Evolutionary conservation across 352 stramenopile genomes (phyloP), one percentile per base, ranked within the genome.

Genomic region (Pythium diclinum): DNA sequence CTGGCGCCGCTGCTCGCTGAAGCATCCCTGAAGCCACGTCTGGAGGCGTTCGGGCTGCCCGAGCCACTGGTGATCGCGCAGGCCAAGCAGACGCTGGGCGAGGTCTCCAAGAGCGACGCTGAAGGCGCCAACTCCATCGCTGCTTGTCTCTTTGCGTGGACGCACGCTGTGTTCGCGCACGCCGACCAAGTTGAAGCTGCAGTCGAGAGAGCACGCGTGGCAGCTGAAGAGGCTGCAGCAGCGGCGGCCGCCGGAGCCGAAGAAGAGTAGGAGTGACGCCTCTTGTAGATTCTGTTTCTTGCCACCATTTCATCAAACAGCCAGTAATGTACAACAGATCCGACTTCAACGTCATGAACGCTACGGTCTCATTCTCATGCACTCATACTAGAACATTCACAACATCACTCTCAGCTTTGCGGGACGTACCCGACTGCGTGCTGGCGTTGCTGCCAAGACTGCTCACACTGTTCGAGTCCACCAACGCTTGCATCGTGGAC

Each of bases 61-160:
- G 16, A 64, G 5, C 7, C 30, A 38, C 52, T 71, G 17, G 49
- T 57, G 3, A 48, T 83, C 33, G 42, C 62, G 0, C 56, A 73
- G 3, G 72, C 69, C 19, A 91, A 88, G 57, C 70, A 85, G 56
- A 63, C 63, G 6, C 59, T 91, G 1, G 61, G 40, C 3, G 75
- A 90, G 3, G 73, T 77, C 10, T 63, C 65, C 16, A 88, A 89
- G 52, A 52, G 63, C 8, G 85, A 94, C 8, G 61, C 88, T 23
- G 83, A 89, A 40, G 21, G 64, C 17, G 64, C 74, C 6, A 87
- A 74, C 32, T 61, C 74, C 3, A 73, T 89, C 13, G 78, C 79
- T 6, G 67, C 66, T 1, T 78, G 74, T 56, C 72, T 89, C 38
- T 85, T 82, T 46, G 57, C 76, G 21, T 94, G 83, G 83, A 44